phyloP scores from a whole-genome alignment of 352 stramenopile genomes.

The Pilasporangium apinafurcum region DNA sequence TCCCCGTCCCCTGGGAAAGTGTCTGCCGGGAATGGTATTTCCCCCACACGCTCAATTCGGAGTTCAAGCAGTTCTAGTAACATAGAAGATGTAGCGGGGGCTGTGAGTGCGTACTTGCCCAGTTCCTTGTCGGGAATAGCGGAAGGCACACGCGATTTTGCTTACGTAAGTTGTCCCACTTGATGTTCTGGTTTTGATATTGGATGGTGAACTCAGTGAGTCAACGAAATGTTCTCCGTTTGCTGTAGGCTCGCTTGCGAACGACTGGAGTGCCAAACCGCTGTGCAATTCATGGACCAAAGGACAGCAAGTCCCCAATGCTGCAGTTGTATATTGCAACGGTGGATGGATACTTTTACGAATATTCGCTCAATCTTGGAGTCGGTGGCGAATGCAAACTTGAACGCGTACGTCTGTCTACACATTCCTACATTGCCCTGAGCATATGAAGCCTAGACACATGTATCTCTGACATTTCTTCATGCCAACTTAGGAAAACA shows the following conservation, averaged over 20 bases:
- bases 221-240: no score
- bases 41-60: slow-evolving; percentile 12
- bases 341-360: slow-evolving; percentile 79
- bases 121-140: slow-evolving; percentile 74
- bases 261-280: slow-evolving; percentile 65
- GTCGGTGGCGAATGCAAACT: slow-evolving; percentile 78
- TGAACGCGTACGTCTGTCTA: slow-evolving; percentile 38
- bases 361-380: slow-evolving; percentile 75
- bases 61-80: slow-evolving; percentile 37
- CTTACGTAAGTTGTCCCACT: slow-evolving; percentile 44
- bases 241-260: slow-evolving; percentile 62
- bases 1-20: not conserved
- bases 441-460: not conserved
- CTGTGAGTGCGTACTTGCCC: slow-evolving; percentile 68
- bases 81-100: slow-evolving; percentile 61
- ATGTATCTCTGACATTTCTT: not conserved
- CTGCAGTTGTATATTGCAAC: slow-evolving; percentile 79
- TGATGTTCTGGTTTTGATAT: not conserved
- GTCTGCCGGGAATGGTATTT: slow-evolving; percentile 2
- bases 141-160: slow-evolving; percentile 84
- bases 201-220: no score
- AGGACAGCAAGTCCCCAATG: slow-evolving; percentile 33
- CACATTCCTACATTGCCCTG: not conserved
- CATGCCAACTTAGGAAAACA: slow-evolving; percentile 51
- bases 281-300: slow-evolving; percentile 74